phyloP scores from a whole-genome alignment of 2,329 filamentous ascomycete genomes.

The Beauveria scarabaeidicola region DNA sequence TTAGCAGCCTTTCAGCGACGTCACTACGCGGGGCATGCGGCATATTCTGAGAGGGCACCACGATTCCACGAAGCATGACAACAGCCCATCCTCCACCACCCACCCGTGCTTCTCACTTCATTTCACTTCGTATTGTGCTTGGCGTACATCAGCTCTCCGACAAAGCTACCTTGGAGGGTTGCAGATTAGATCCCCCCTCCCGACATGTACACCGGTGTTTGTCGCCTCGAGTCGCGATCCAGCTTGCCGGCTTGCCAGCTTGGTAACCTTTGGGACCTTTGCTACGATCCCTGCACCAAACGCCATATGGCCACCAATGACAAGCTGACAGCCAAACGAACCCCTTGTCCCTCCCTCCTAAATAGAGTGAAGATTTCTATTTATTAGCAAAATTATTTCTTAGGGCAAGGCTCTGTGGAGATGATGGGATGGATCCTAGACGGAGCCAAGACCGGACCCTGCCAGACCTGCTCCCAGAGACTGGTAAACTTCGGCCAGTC shows the following conservation, averaged over 20 bases:
- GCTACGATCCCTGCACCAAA: not conserved
- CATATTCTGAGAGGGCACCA: constrained; percentile 5
- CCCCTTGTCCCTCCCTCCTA: not conserved
- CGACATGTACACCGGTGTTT: constrained; percentile 1
- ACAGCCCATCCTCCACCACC: constrained; percentile 1
- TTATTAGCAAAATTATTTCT: no score
- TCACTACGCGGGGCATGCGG: constrained; percentile 9
- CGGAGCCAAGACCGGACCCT: constrained; percentile 6
- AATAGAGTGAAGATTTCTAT: not conserved
- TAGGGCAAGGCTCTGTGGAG: not conserved
- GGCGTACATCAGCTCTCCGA: not conserved
- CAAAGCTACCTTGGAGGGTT: not conserved
- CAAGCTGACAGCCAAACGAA: not conserved
- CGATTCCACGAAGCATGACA: not conserved
- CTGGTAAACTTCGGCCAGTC: not conserved
- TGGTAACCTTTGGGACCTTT: not conserved
- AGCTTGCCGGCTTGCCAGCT: not conserved
- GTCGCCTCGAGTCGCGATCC: not conserved
- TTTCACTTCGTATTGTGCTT: constrained; percentile 6
- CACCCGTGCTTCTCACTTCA: not conserved
- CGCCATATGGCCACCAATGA: not conserved
- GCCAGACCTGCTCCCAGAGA: not conserved
- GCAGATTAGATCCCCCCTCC: not conserved
- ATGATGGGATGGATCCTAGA: constrained; percentile 6
- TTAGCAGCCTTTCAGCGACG: constrained; percentile 4